Evolutionary conservation across 177 flowering plant species (phyloP), one percentile per base, ranked within the genome.

Genomic region (Vitis hybrid): DNA sequence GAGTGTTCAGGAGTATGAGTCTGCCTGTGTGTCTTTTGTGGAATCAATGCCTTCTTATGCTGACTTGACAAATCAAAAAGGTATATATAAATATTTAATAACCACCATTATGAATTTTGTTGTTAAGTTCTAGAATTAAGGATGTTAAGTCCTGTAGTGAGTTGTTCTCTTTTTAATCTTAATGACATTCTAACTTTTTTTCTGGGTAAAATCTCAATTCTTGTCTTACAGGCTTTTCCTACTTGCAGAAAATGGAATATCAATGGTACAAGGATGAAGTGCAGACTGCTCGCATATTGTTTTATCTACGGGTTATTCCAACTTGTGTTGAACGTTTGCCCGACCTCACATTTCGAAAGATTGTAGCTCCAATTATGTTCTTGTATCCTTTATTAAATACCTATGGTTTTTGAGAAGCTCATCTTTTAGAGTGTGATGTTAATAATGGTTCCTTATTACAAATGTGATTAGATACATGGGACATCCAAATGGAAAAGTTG

Each of bases 241-340:
- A 62, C 60, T 75, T 57, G 53, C 79, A 58, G 55, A 82, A 77
- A 60, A 55, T 26, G 73, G 79, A 80, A 14, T 86, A 86, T 67
- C 15, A 45, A 56, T 96, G 99, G 98, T 85, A 74, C 59, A 77
- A 78, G 61, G 97, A 94, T 86, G 92, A 89, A 62, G 94, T 94
- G 63, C 97, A 92, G 83, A 94, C 97, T 76, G 90, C 99, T 58
- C 90, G 95, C 53, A 74, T 93, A 53, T 80, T 90, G 75, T 96
- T 96, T 84, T 92, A 88, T 72, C 55, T 94, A 62, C 93, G 97
- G n/a, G 90, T 94, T 69, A 81, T 92, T 72, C 92, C 94, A 50
- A 94, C 97, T 50, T 86, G 90, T 74, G 77, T 89, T 72, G 90
- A 85, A 61, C 82, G 73, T 39, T 68, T 92, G 73, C 89, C 91